Percentiles rank a stretch among this genome's conserved stretches.
These are phyloP conservation scores for Celoporthe dispersa DNA, from an alignment of 2,329 filamentous ascomycete genomes.

Conservation along the genomic window DNA sequence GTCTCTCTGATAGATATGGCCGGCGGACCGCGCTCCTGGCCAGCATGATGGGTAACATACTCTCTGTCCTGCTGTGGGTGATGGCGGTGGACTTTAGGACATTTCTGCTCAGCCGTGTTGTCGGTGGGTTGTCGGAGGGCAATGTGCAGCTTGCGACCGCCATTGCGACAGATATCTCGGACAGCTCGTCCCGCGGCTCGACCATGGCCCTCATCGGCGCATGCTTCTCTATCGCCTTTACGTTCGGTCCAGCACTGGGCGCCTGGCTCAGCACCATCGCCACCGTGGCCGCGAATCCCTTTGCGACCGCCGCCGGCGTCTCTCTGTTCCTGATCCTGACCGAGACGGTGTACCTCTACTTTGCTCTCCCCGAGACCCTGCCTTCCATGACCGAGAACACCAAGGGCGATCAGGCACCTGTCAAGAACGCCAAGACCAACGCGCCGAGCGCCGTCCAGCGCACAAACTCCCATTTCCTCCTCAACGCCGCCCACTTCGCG, in stretches of 20 bases:
- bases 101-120: constrained; percentile 89
- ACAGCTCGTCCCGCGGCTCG: constrained; percentile 79
- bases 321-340: constrained; percentile 81
- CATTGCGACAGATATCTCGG: constrained; percentile 94
- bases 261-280: constrained; percentile 81
- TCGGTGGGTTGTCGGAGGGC: constrained; percentile 92
- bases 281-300: constrained; percentile 84
- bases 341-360: constrained; percentile 88
- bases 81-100: constrained; percentile 92
- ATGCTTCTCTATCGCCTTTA: constrained; percentile 97
- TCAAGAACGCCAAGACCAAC: constrained; percentile 33
- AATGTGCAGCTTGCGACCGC: constrained; percentile 96
- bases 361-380: constrained; percentile 83
- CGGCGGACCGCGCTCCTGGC: constrained; percentile 84
- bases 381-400: constrained; percentile 55
- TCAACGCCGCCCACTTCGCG: constrained; percentile 84
- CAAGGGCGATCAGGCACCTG: constrained; percentile 35
- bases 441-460: constrained; percentile 46
- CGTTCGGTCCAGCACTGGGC: constrained; percentile 90
- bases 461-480: constrained; percentile 81
- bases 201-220: constrained; percentile 97
- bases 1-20: constrained; percentile 85
- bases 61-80: constrained; percentile 94
- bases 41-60: constrained; percentile 91
- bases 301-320: constrained; percentile 88